Evolutionary conservation across 2,329 filamentous ascomycete species (phyloP), one percentile per base, ranked within the genome.

Genomic region (Amesomyces nigricolor): DNA sequence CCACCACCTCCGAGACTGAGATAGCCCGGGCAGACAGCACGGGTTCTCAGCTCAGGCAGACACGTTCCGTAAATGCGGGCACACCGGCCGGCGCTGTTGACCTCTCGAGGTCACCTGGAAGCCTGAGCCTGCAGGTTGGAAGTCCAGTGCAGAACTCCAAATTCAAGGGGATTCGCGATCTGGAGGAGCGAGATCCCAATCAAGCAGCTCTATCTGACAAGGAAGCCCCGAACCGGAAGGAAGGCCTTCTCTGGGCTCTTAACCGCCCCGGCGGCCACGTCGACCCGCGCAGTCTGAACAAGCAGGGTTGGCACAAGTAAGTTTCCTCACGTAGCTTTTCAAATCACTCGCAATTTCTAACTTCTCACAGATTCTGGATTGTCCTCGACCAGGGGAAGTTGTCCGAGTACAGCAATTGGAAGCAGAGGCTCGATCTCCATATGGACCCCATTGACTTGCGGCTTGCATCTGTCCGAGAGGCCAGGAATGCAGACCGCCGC

Each of bases 361-460:
- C 55, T 30, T 7, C 2, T 40, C 3, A 11, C 64, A 95, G 91
- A 68, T 99, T 97, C 72, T 99, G 94, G 94, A 95, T 99, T 61
- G 94, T 99, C 2, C 78, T 99, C 44, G 95, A 97, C 68, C 91
- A 96, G 71, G 94, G 94, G 22, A 96, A 94, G 69, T 79, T 99
- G 14, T 96, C 92, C 1, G 94, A 99, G 68, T 99, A 99, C 72
- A 96, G 91, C 69, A 97, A 99, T 70, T 99, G 94, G 94, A 99
- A 99, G 72, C 90, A 99, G 69, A 92, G 85, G 69, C 81, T 99
- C 22, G 94, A 99, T 71, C 77, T 97, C 26, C 95, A 99, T 69
- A 97, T 96, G 84, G 94, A 97, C 2, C 94, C 94, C 0, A 97
- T 99, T 62, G 95, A 99, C 70, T 77, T 99, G 45, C 88, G 94